Evolutionary conservation across 345 rosid species (phyloP).

Genomic region (Aquilaria malaccensis): DNA sequence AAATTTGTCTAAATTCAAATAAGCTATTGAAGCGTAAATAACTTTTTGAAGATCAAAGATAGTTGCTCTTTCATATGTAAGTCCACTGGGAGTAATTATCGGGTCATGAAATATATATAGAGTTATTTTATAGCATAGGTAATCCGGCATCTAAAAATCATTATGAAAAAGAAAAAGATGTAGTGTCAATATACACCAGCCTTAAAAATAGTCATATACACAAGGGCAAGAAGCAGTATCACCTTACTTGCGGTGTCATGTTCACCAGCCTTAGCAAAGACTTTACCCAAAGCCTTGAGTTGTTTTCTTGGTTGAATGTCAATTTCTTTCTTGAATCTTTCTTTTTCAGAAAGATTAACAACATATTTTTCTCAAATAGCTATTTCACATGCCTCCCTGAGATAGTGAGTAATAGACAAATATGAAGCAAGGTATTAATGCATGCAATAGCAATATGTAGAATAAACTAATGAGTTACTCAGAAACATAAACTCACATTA

Average conservation of each 20-base stretch:
- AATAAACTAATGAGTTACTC: not conserved
- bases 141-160: slow-evolving; percentile 74
- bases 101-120: slow-evolving; percentile 91
- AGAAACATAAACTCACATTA: slow-evolving; percentile 23
- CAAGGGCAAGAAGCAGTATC: slow-evolving; percentile 3
- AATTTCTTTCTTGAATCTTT: slow-evolving; percentile 45
- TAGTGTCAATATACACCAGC: not conserved
- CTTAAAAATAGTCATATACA: not conserved
- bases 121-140: slow-evolving; percentile 78
- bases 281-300: slow-evolving; percentile 42
- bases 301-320: slow-evolving; percentile 27
- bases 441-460: slow-evolving; percentile 1
- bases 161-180: not conserved
- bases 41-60: slow-evolving; percentile 87
- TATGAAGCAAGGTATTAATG: slow-evolving; percentile 8
- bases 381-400: slow-evolving; percentile 73
- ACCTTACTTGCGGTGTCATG: slow-evolving; percentile 68
- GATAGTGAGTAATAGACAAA: slow-evolving; percentile 12
- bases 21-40: not conserved
- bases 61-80: slow-evolving; percentile 80
- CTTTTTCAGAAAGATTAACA: slow-evolving; percentile 40
- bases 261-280: slow-evolving; percentile 62
- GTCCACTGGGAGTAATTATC: slow-evolving; percentile 82
- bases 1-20: not conserved
- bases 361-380: slow-evolving; percentile 66